Evolutionary conservation across 2,329 filamentous ascomycete species (phyloP), one percentile per base, ranked within the genome.

Genomic region (Aciculosporium take): DNA sequence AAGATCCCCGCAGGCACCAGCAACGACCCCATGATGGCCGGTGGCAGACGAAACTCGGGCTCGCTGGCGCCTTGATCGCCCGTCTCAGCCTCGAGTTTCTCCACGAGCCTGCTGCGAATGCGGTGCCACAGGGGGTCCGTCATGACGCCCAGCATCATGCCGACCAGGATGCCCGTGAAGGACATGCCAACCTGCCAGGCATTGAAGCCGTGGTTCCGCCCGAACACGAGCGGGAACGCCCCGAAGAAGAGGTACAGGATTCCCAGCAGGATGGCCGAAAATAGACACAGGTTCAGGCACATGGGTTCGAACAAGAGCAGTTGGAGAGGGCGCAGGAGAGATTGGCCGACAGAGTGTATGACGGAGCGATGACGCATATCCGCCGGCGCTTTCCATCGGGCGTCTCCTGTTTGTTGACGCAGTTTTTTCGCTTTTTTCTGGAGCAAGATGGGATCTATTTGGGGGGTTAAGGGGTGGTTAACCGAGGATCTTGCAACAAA

Each of bases 211-310:
- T 93, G 81, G 36, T 82, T 78, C 34, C 70, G 73, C 21, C 68
- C 58, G 54, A 94, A 94, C 13, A 94, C 78, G 34, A 93, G 65
- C 5, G 81, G 74, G 53, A 94, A 94, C 0, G 87, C 86, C 17
- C 86, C 86, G 57, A 94, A 93, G 66, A 93, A 94, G 30, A 94
- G 74, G 56, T 94, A 94, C 2, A 94, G 64, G 34, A 94, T 81
- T 5, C 87, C 88, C 7, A 94, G 68, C n/a, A 94, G 66, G 41
- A 95, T 75, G 30, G 86, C 85, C 1, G 84, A 84, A 51, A 88
- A 83, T 18, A 91, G 62, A 59, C 86, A 91, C 21, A 95, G 75
- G 49, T 78, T 77, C 43, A 91, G 66, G 45, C 80, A 84, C 85
- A 94, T 95, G 48, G 84, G 84, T 64, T 94, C 86, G 41, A 84